phyloP scores from a whole-genome alignment of 2,329 filamentous ascomycete species.

The Fulvia fulva region DNA sequence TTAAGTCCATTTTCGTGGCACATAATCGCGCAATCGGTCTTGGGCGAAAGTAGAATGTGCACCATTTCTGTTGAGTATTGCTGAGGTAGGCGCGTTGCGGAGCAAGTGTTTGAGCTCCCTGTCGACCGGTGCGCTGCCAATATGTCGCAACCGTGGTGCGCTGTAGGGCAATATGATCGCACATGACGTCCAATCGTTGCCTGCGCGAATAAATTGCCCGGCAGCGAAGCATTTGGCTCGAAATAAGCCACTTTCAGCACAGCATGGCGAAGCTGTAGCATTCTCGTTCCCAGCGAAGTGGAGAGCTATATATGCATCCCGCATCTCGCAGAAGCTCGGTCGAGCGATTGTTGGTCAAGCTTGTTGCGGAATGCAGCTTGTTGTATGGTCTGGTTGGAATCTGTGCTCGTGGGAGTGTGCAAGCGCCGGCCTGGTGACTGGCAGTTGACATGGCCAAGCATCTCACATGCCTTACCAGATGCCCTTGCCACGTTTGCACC shows the following conservation, averaged over 20 bases:
- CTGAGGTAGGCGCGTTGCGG: constrained; percentile 7
- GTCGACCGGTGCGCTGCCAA: constrained; percentile 7
- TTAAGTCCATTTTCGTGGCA: constrained; percentile 22
- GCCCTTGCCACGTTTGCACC: constrained; percentile 16
- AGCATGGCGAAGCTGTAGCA: constrained; percentile 19
- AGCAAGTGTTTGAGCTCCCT: constrained; percentile 5
- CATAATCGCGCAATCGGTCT: constrained; percentile 10
- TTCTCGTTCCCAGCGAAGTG: constrained; percentile 20
- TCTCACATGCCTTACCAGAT: constrained; percentile 2
- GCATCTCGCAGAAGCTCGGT: constrained; percentile 26
- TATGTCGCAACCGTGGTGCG: constrained; percentile 16
- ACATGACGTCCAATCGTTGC: constrained; percentile 22
- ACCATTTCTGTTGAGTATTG: constrained; percentile 6
- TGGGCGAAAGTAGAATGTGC: constrained; percentile 19
- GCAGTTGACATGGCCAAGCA: constrained; percentile 1
- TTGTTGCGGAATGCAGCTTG: constrained; percentile 15
- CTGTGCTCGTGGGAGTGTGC: constrained; percentile 3
- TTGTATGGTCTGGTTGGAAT: constrained; percentile 10
- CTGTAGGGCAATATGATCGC: constrained; percentile 14
- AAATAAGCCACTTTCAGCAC: constrained; percentile 22
- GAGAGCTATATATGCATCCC: constrained; percentile 18
- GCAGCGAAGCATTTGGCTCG: constrained; percentile 19
- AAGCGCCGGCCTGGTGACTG: constrained; percentile 9
- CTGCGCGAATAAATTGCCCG: constrained; percentile 18
- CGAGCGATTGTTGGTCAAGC: constrained; percentile 20